phyloP scores from a whole-genome alignment of 192 early-diverging fungal genomes.

The Phlyctochytrium arcticum region DNA sequence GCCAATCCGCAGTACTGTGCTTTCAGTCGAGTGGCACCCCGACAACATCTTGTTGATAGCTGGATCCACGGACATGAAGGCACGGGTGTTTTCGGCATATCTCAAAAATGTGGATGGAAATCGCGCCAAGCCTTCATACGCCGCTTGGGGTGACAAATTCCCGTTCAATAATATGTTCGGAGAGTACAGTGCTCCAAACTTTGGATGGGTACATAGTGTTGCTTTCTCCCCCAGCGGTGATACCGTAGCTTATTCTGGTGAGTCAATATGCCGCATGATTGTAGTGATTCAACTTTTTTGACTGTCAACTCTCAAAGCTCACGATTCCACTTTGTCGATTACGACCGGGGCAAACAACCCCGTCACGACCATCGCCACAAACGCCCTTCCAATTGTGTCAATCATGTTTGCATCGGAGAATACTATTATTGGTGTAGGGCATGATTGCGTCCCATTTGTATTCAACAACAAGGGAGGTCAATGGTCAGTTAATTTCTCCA shows the following conservation, averaged over 20 bases:
- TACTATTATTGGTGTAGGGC: constrained; percentile 81
- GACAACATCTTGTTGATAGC: constrained; percentile 92
- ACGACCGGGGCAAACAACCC: constrained; percentile 62
- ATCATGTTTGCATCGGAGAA: constrained; percentile 72
- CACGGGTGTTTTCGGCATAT: constrained; percentile 91
- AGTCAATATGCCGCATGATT: background rate
- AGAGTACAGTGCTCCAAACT: constrained; percentile 62
- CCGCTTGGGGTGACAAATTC: constrained; percentile 90
- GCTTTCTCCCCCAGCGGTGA: constrained; percentile 90
- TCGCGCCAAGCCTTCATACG: constrained; percentile 35
- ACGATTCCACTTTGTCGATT: constrained; percentile 83
- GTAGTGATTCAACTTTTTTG: constrained; percentile 4
- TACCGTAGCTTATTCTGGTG: constrained; percentile 73
- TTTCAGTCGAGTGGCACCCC: constrained; percentile 93
- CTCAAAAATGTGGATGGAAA: constrained; percentile 94
- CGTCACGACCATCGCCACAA: constrained; percentile 56
- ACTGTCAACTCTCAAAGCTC: constrained; percentile 39
- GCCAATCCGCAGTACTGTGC: constrained; percentile 83
- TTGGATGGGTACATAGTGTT: constrained; percentile 92
- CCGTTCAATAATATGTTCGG: constrained; percentile 90
- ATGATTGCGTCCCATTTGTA: constrained; percentile 90
- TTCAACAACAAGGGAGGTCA: constrained; percentile 53
- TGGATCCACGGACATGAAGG: constrained; percentile 60
- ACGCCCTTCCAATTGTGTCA: constrained; percentile 71
- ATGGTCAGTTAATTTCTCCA: constrained; percentile 46